Evolutionary conservation across 352 stramenopile species (phyloP).

Genomic region (Pythium plurisporium): DNA sequence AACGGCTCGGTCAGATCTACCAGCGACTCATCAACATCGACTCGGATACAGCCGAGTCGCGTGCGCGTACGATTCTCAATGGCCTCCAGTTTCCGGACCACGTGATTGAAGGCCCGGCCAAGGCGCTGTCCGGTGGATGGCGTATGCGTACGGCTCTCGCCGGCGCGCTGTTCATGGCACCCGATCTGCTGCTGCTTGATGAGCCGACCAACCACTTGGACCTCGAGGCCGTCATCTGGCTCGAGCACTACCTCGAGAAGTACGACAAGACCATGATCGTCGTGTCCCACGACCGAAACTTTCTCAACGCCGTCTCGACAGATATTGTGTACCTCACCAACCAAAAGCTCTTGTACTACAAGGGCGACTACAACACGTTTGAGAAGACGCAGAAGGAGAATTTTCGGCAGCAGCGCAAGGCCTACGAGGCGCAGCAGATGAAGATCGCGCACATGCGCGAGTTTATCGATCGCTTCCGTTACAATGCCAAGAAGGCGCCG

Average conservation of each 20-base stretch:
- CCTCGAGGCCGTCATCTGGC: constrained; percentile 89
- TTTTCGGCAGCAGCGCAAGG: constrained; percentile 90
- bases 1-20: constrained; percentile 77
- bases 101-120: constrained; percentile 89
- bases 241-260: constrained; percentile 89
- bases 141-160: constrained; percentile 93
- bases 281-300: constrained; percentile 95
- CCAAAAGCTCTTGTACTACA: constrained; percentile 91
- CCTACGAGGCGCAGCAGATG: constrained; percentile 84
- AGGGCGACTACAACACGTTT: constrained; percentile 97
- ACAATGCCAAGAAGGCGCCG: constrained; percentile 77
- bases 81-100: constrained; percentile 93
- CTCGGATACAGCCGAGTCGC: constrained; percentile 86
- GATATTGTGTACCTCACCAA: constrained; percentile 93
- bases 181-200: constrained; percentile 91
- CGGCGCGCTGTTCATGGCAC: constrained; percentile 93
- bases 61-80: constrained; percentile 88
- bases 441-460: constrained; percentile 94
- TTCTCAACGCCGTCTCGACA: constrained; percentile 96
- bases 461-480: constrained; percentile 58
- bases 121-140: constrained; percentile 92
- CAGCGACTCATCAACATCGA: constrained; percentile 88
- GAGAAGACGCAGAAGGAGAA: constrained; percentile 92
- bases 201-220: constrained; percentile 91
- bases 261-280: constrained; percentile 94